Evolutionary conservation across 163 green algal species (phyloP), one percentile per base, ranked within the genome.

Genomic region (Picocystis sp.): DNA sequence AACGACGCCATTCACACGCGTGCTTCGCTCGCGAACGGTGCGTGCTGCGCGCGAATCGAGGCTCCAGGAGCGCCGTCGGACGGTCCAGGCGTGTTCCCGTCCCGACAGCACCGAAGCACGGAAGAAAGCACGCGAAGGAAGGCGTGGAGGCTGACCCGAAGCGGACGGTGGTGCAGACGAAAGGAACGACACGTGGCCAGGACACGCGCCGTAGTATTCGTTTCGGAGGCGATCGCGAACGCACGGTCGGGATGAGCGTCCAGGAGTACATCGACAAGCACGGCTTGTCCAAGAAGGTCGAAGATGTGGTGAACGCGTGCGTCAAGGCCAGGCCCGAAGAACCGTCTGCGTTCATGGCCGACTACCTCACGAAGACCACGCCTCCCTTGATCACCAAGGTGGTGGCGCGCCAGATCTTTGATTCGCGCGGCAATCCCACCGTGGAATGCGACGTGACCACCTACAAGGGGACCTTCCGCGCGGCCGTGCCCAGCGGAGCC

Each of bases 391-490:
- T 99, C 60, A 78, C 73, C 19, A 83, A 82, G 47, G 66, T 99
- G 11, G 67, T 87, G 13, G 91, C 73, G 43, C 77, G 91, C 43
- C 82, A 94, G 78, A 91, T 99, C 60, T 81, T 94, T 44, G 91
- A 99, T 79, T 94, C 81, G 3, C 80, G 91, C 22, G 91, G 91
- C 60, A 99, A 99, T 77, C 91, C 91, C 29, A 99, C 91, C 21
- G 84, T 97, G 3, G 87, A 98, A 77, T 72, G 65, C 8, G 82
- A 94, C 47, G 81, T 99, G 23, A 71, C 71, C 60, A 97, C 89
- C 0, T 51, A 89, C 66, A 89, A 90, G 65, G 89, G 87, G 47
- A 83, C 68, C 44, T 95, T 91, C 70, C 63, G 84, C 14, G 91
- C 86, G 21, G 83, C 83, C 14, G 86, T 96, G 17, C 91, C 91